Evolutionary conservation across 805 yeast genomes (phyloP).

Genomic region (Saccharomycopsis javanensis): DNA sequence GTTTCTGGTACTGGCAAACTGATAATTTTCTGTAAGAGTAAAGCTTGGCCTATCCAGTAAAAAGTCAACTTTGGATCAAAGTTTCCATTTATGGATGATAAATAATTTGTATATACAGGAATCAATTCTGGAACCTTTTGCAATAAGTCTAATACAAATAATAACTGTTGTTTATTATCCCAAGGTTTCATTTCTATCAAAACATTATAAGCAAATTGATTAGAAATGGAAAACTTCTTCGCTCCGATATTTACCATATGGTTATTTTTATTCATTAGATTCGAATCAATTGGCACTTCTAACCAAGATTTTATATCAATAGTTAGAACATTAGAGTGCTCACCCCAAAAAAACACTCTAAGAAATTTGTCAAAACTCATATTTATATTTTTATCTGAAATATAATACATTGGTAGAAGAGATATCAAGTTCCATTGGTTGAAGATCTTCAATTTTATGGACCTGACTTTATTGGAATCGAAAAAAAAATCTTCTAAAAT

Average conservation of each 20-base stretch:
- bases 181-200: slow-evolving; percentile 67
- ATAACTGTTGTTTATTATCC: slow-evolving; percentile 59
- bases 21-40: slow-evolving; percentile 51
- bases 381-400: slow-evolving; percentile 29
- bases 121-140: slow-evolving; percentile 55
- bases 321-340: slow-evolving; percentile 36
- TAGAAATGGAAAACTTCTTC: slow-evolving; percentile 49
- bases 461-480: slow-evolving; percentile 46
- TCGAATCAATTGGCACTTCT: slow-evolving; percentile 22
- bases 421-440: slow-evolving; percentile 66
- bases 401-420: slow-evolving; percentile 42
- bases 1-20: slow-evolving; percentile 42
- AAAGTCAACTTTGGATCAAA: slow-evolving; percentile 66
- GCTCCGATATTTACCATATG: slow-evolving; percentile 39
- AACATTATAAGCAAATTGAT: slow-evolving; percentile 55
- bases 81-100: slow-evolving; percentile 56
- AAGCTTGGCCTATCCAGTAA: slow-evolving; percentile 72
- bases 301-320: slow-evolving; percentile 47
- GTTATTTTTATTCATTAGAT: slow-evolving; percentile 26
- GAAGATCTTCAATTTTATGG: slow-evolving; percentile 60
- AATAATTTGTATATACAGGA: slow-evolving; percentile 55
- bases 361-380: slow-evolving; percentile 38
- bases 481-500: slow-evolving; percentile 53
- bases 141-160: slow-evolving; percentile 43
- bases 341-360: slow-evolving; percentile 39